phyloP scores from a whole-genome alignment of 768 basidiomycete genomes.

The Cyclocybe cylindracea region DNA sequence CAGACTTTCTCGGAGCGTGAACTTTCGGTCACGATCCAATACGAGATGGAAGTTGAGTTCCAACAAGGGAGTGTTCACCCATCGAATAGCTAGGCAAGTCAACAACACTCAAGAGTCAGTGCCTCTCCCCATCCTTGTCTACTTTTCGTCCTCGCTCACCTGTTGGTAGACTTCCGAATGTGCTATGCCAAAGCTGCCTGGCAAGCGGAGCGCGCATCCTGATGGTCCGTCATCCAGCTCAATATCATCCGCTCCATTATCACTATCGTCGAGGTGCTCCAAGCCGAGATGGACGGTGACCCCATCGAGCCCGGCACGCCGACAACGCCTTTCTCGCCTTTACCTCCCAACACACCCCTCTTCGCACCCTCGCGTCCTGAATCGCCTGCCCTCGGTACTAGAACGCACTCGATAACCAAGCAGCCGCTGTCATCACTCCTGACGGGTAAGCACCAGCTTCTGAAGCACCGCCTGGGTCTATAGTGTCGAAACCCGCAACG shows the following conservation, averaged over 20 bases:
- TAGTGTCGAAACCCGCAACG: no score
- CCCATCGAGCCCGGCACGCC: conserved; percentile 12
- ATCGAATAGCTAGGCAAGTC: no score
- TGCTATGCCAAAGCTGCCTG: conserved; percentile 63
- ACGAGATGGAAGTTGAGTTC: no score
- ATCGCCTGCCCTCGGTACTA: background rate
- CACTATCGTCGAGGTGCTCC: conserved; percentile 59
- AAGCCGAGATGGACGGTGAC: conserved; percentile 44
- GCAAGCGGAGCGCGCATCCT: conserved; percentile 65
- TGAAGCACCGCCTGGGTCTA: conserved; percentile 39
- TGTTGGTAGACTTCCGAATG: conserved; percentile 62
- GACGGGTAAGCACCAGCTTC: conserved; percentile 29
- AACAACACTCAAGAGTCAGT: no score
- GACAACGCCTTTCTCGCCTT: conserved; percentile 1
- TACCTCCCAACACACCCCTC: background rate
- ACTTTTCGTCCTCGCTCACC: conserved; percentile 2
- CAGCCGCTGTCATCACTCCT: conserved; percentile 5
- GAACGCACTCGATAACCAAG: background rate
- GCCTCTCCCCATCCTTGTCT: conserved; percentile 13
- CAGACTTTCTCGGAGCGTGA: no score
- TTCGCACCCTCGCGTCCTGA: background rate
- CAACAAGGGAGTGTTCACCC: no score
- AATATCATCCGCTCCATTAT: conserved; percentile 73
- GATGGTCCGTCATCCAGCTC: conserved; percentile 77
- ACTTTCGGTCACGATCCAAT: no score